Conservation (phyloP, 2,329 filamentous ascomycete species). For the Beauveria asiatica region DNA sequence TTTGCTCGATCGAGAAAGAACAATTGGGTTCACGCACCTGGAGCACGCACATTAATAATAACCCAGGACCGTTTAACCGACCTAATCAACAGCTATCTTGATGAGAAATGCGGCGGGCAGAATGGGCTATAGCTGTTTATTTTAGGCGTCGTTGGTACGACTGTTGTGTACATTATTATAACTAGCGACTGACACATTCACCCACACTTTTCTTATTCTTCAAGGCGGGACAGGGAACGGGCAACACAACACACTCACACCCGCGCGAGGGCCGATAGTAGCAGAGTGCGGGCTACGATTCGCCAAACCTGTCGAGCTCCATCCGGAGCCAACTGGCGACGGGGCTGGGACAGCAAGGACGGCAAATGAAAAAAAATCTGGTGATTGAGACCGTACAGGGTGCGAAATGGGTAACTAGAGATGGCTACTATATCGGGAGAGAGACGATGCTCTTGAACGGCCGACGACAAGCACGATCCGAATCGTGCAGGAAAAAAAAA, state of each 20-base stretch:
- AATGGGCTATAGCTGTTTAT: no score
- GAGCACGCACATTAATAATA: no score
- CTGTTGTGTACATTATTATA: no score
- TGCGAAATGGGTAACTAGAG: background rate
- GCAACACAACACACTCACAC: background rate
- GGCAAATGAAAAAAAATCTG: background rate
- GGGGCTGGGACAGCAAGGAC: background rate
- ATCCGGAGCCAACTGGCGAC: background rate
- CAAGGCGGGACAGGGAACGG: no score
- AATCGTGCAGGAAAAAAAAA: background rate
- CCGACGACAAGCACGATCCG: background rate
- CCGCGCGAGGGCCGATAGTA: slow-evolving; percentile 1
- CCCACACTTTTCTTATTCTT: background rate
- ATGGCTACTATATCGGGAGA: no score
- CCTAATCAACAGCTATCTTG: no score
- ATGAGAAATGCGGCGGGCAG: no score
- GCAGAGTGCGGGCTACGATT: background rate
- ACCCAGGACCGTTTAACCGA: no score
- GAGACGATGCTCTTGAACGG: no score
- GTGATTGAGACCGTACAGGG: background rate
- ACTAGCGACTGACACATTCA: background rate
- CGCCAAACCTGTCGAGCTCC: background rate
- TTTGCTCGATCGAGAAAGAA: no score
- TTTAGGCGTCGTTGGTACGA: no score
- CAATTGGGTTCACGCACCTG: no score